phyloP scores from a whole-genome alignment of 2,329 filamentous ascomycete species.

The Shiraia sp. region DNA sequence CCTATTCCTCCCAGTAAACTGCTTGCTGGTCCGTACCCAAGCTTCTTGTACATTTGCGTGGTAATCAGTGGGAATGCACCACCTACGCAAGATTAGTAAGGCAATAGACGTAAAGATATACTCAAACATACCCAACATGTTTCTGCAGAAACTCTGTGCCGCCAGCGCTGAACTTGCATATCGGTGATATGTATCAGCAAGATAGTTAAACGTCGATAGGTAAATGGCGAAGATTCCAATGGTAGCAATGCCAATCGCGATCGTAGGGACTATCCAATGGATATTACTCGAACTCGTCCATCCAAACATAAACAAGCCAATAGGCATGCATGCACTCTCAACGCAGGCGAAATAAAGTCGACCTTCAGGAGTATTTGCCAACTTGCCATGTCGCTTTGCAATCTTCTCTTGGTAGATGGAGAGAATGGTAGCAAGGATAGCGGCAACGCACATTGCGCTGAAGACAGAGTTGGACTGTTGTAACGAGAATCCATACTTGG shows the following conservation, averaged over 20 bases:
- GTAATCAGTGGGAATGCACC: conserved; percentile 82
- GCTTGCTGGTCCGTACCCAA: conserved; percentile 73
- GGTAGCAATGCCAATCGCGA: conserved; percentile 74
- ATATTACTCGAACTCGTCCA: conserved; percentile 66
- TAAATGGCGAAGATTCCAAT: conserved; percentile 80
- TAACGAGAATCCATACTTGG: conserved; percentile 68
- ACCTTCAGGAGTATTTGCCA: conserved; percentile 64
- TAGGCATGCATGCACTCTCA: conserved; percentile 73
- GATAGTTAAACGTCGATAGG: conserved; percentile 88
- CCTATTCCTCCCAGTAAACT: conserved; percentile 76
- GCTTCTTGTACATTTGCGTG: conserved; percentile 68
- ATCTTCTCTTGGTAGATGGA: conserved; percentile 75
- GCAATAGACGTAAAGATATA: not conserved
- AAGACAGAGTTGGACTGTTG: conserved; percentile 75
- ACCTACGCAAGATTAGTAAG: conserved; percentile 36
- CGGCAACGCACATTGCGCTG: conserved; percentile 69
- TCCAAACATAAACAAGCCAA: conserved; percentile 80
- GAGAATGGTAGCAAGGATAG: conserved; percentile 67
- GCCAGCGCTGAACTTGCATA: conserved; percentile 87
- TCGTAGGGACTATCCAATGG: conserved; percentile 72
- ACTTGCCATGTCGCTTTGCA: conserved; percentile 53
- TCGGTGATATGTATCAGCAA: conserved; percentile 83
- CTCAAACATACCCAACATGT: conserved; percentile 64
- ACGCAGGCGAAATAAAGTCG: conserved; percentile 84
- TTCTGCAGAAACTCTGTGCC: conserved; percentile 83